A percentile compares a stretch with the other conserved stretches of the same genome.
These are phyloP conservation scores for Crucibulum laeve DNA, from an alignment of 768 basidiomycete genomes.

Conservation along the genomic window DNA sequence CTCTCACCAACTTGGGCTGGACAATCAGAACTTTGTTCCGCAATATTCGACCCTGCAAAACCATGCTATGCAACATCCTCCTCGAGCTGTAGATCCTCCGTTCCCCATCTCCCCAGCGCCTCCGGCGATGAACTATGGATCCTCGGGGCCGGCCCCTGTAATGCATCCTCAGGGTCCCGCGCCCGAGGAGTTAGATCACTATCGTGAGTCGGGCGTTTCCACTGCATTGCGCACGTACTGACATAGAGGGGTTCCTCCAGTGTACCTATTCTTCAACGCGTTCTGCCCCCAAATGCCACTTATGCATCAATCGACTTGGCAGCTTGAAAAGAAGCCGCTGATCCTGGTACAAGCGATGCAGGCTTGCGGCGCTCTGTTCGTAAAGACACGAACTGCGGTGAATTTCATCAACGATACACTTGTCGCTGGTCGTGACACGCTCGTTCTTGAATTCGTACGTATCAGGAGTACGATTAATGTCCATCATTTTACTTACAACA, in stretches of 20 bases:
- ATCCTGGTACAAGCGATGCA: constrained; percentile 53
- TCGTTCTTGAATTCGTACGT: constrained; percentile 56
- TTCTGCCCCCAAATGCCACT: constrained; percentile 52
- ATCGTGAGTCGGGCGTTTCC: constrained; percentile 39
- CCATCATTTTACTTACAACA: background rate
- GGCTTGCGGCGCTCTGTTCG: constrained; percentile 58
- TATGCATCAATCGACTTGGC: constrained; percentile 53
- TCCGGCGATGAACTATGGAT: constrained; percentile 14
- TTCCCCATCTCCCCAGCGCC: constrained; percentile 8
- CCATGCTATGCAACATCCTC: background rate
- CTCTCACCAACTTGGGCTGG: constrained; percentile 9
- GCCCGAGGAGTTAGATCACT: constrained; percentile 49
- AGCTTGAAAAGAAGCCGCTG: constrained; percentile 39
- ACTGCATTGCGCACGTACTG: background rate
- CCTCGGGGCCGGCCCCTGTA: constrained; percentile 25
- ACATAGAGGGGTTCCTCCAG: constrained; percentile 19
- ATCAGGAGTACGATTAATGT: constrained; percentile 6
- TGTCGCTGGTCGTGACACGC: constrained; percentile 38
- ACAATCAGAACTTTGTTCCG: constrained; percentile 12
- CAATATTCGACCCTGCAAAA: constrained; percentile 10
- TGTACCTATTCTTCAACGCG: constrained; percentile 50
- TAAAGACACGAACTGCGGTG: constrained; percentile 41
- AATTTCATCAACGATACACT: constrained; percentile 45
- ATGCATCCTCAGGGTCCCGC: constrained; percentile 23
- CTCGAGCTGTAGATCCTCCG: background rate